Evolutionary conservation across 192 early-diverging fungal genomes (phyloP), one percentile per base, ranked within the genome.

Genomic region (Backusella tarrabulga): DNA sequence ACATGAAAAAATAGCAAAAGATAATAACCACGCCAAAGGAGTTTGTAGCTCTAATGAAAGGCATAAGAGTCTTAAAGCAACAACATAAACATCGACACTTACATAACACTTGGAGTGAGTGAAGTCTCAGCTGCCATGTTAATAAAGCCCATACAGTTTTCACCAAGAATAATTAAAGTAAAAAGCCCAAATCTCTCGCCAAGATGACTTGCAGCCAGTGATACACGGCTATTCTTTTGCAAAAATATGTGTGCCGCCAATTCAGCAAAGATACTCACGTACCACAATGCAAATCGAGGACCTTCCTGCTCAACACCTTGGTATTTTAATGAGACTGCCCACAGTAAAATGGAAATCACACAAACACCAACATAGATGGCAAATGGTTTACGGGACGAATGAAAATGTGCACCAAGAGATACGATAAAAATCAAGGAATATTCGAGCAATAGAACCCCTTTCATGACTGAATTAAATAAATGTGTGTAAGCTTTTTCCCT

Each of bases 1-100:
- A 87, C 68, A 87, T 74, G 54, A 87, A 87, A 79, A 85, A 87
- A 60, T 80, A 83, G 26, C 77, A 79, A 75, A 85, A 84, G 50
- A 87, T 83, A 19, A 85, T 75, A 5, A 83, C 80, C 36, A 87
- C 79, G 12, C 82, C 84, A 76, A 87, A 81, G 38, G 85, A 83
- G 73, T 80, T 78, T 60, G 82, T 76, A 11, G 50, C 67, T n/a
- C 75, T 80, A 60, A 21, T 50, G 21, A 60, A 36, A 36, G 0
- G 23, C 0, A 44, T 38, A 21, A 44, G 35, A 29, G 35, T 26
- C 19, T 8, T 14, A 42, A 32, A 46, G 7, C 7, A 5, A 38
- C 14, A 5, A 54, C 17, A 35, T 77, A 46, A 35, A 40, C 23
- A 71, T 74, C 2, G 15, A 2, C 4, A 68, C 77, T 83, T 77